Evolutionary conservation across 129 eudicot genomes (phyloP).

Genomic region (Centella asiatica): DNA sequence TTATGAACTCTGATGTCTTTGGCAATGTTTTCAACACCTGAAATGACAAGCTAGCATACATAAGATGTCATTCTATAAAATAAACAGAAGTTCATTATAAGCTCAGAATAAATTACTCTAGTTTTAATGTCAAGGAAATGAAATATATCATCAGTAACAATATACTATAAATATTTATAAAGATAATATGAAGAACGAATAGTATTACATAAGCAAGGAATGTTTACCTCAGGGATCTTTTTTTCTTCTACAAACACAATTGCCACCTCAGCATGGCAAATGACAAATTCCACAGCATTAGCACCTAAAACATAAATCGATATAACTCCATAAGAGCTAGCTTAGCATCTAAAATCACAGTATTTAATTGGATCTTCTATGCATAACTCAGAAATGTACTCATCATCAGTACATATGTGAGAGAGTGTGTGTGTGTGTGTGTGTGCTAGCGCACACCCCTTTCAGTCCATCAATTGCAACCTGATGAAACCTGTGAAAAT

Average conservation of each 20-base stretch:
- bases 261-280: slow-evolving; percentile 74
- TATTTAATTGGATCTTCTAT: background rate
- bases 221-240: slow-evolving; percentile 69
- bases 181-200: background rate
- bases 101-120: background rate
- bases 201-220: background rate
- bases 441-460: too few relatives aligned
- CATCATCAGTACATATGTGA: too few relatives aligned
- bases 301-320: slow-evolving; percentile 50
- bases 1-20: slow-evolving; percentile 54
- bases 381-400: background rate
- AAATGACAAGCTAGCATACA: slow-evolving; percentile 19
- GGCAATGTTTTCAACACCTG: slow-evolving; percentile 79
- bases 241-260: slow-evolving; percentile 80
- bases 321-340: background rate
- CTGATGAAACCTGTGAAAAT: background rate
- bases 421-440: too few relatives aligned
- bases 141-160: background rate
- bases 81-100: background rate
- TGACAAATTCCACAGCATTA: slow-evolving; percentile 85
- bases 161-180: too few relatives aligned
- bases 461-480: slow-evolving; percentile 4
- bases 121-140: background rate
- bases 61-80: background rate
- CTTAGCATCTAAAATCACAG: background rate